These are phyloP conservation scores for Rubus parviflorus DNA, from an alignment of 306 rosid genomes.

Conservation along the genomic window DNA sequence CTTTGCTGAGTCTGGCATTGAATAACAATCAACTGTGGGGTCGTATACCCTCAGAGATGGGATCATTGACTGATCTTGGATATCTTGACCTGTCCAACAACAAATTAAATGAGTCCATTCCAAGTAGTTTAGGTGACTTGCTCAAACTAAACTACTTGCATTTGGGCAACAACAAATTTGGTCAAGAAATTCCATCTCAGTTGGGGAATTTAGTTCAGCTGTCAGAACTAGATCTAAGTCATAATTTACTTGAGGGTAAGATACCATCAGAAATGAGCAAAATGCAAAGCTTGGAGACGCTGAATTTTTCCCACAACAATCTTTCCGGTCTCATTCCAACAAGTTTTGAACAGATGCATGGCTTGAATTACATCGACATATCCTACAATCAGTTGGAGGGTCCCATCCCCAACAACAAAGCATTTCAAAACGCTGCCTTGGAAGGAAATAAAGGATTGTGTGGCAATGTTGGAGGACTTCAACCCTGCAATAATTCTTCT, in stretches of 20 bases:
- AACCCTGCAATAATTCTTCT: not conserved
- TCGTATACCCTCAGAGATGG: constrained; percentile 20
- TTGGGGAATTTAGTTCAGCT: constrained; percentile 10
- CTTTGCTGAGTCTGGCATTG: not conserved
- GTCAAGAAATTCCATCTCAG: constrained; percentile 17
- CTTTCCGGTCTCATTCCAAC: constrained; percentile 21
- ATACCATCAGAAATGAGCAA: constrained; percentile 25
- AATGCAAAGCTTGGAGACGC: constrained; percentile 14
- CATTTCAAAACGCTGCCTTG: not conserved
- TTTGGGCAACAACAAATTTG: constrained; percentile 26
- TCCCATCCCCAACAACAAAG: constrained; percentile 9
- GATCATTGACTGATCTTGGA: constrained; percentile 3
- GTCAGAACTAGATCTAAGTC: constrained; percentile 23
- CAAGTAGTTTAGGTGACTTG: constrained; percentile 17
- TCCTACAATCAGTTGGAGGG: constrained; percentile 22
- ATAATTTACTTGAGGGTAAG: constrained; percentile 9
- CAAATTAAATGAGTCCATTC: constrained; percentile 25
- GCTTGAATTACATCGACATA: not conserved
- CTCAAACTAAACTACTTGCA: constrained; percentile 17
- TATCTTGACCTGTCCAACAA: constrained; percentile 24
- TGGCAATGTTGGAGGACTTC: not conserved
- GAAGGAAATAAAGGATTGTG: constrained; percentile 18
- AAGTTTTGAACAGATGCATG: not conserved
- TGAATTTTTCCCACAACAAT: constrained; percentile 31
- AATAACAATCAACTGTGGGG: constrained; percentile 16